Evolutionary conservation across 129 eudicot species (phyloP).

Genomic region (Pseudognaphalium luteoalbum): DNA sequence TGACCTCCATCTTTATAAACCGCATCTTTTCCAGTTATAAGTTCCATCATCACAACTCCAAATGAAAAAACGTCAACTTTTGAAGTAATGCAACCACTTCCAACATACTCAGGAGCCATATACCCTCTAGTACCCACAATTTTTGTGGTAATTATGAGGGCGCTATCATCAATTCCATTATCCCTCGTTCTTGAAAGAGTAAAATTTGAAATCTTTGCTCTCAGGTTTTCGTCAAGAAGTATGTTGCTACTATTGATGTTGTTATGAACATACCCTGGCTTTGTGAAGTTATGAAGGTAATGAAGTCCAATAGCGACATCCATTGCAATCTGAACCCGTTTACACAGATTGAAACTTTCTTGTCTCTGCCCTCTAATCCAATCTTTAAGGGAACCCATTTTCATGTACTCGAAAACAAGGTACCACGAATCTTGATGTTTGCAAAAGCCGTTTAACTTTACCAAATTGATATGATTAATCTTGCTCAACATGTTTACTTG

Average conservation of each 20-base stretch:
- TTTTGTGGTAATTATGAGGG: neutral
- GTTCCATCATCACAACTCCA: slow-evolving; percentile 56
- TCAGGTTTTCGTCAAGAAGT: slow-evolving; percentile 50
- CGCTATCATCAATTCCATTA: neutral
- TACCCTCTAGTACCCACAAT: slow-evolving; percentile 50
- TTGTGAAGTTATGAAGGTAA: slow-evolving; percentile 63
- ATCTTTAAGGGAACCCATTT: slow-evolving; percentile 50
- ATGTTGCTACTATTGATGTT: slow-evolving; percentile 59
- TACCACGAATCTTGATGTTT: slow-evolving; percentile 40
- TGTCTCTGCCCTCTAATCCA: slow-evolving; percentile 42
- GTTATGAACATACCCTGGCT: slow-evolving; percentile 57
- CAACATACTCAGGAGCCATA: slow-evolving; percentile 58
- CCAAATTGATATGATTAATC: slow-evolving; percentile 66
- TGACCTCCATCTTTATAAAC: slow-evolving; percentile 36
- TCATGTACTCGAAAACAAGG: slow-evolving; percentile 64
- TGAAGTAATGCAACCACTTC: slow-evolving; percentile 26
- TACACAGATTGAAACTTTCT: slow-evolving; percentile 32
- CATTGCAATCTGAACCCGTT: slow-evolving; percentile 51
- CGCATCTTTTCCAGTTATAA: slow-evolving; percentile 44
- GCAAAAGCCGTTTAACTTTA: slow-evolving; percentile 55
- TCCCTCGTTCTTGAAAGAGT: slow-evolving; percentile 46
- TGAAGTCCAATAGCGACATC: slow-evolving; percentile 69
- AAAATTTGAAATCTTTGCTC: slow-evolving; percentile 74
- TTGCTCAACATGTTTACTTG: slow-evolving; percentile 59
- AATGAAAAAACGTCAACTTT: slow-evolving; percentile 58